Conservation (phyloP, 257 asterid species). For the Jacaranda mimosifolia region DNA sequence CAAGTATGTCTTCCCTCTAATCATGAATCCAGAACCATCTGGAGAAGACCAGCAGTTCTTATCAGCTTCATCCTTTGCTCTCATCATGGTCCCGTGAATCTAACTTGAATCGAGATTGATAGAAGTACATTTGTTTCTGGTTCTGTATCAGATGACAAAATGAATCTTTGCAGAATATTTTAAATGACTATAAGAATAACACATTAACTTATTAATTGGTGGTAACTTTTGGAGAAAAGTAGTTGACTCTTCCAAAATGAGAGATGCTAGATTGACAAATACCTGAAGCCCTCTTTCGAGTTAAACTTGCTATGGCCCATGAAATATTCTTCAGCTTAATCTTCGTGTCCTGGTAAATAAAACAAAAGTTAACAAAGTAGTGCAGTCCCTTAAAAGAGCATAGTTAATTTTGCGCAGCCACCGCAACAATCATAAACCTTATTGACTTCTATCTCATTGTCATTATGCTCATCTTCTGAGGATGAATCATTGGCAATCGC, state of each 20-base stretch:
- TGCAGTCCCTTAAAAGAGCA: slow-evolving; percentile 16
- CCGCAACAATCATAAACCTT: slow-evolving; percentile 56
- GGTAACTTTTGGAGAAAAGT: too few relatives aligned
- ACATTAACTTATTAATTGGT: too few relatives aligned
- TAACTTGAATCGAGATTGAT: slow-evolving; percentile 58
- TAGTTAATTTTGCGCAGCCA: slow-evolving; percentile 6
- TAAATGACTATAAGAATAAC: too few relatives aligned
- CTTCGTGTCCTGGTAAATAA: slow-evolving; percentile 61
- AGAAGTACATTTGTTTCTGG: slow-evolving; percentile 58
- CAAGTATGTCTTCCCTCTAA: too few relatives aligned
- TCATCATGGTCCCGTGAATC: slow-evolving; percentile 82
- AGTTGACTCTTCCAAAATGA: too few relatives aligned
- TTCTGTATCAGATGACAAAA: slow-evolving; percentile 49
- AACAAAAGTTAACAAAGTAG: slow-evolving; percentile 28
- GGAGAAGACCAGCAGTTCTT: slow-evolving; percentile 92
- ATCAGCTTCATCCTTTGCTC: slow-evolving; percentile 76
- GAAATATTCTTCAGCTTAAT: too few relatives aligned
- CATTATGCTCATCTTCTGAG: slow-evolving; percentile 67
- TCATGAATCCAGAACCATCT: slow-evolving; percentile 90
- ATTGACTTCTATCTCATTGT: slow-evolving; percentile 57
- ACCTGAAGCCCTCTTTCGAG: too few relatives aligned
- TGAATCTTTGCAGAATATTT: too few relatives aligned
- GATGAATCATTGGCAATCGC: slow-evolving; percentile 83
- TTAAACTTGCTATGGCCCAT: too few relatives aligned
- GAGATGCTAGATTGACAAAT: too few relatives aligned